Base-by-base conservation (phyloP, 805 yeast genomes). In the Candida saitoana region DNA sequence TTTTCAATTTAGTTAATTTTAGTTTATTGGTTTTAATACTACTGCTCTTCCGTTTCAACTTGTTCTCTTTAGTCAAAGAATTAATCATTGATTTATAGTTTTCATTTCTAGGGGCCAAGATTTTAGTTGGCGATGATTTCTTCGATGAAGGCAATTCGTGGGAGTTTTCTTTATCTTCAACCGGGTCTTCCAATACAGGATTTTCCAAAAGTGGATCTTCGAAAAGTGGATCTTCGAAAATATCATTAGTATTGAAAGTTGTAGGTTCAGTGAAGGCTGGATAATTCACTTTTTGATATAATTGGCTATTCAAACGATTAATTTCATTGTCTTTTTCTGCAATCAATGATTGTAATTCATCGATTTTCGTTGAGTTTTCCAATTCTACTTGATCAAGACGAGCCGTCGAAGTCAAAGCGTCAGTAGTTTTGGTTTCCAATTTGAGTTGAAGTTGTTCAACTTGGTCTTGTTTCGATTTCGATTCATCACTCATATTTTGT, bases 21-120 rank as follows among this genome's bases (percentile, higher is more conserved):
- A 17, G 38, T 24, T 36, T 36, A n/a, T 36, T 36, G 12, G 19
- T 5, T 24, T 36, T 36, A 30, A 24, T 12, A 24, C 31, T 36
- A 18, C 31, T 24, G 19, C 38, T 18, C n/a, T 36, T 36, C n/a
- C 38, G 24, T 18, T 36, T 36, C 31, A 36, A 24, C 19, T 20
- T 16, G 9, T 36, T 36, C n/a, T 20, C 38, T 24, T 36, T 36
- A 6, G 38, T 20, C 38, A 36, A n/a, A 4, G 32, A 24, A 16
- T 36, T 36, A 5, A 36, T 30, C 4, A 36, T 36, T 24, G 38
- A 36, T 17, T 36, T 36, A 18, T 36, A 36, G 15, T 36, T 36
- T 22, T 36, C 38, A 24, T n/a, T 36, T 17, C 22, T 36, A 6
- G 38, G 31, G 15, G 31, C 19, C 31, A 36, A 36, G n/a, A 36